phyloP scores from a whole-genome alignment of 1,284 basidiomycete genomes.

The Earliella scabrosa region DNA sequence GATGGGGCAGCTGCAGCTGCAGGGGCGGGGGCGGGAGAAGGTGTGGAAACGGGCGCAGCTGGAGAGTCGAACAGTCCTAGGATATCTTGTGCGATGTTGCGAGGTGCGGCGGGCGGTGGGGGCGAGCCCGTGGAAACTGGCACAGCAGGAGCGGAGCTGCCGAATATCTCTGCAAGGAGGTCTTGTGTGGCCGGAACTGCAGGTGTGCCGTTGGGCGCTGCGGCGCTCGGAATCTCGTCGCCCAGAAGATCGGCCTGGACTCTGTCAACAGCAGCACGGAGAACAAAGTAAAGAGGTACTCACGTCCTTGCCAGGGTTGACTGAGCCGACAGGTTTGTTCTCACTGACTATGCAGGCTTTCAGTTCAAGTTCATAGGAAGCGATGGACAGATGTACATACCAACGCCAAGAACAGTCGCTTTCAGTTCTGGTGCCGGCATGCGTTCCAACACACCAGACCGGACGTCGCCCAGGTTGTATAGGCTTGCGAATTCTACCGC shows the following conservation, averaged over 20 bases:
- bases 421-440: slow-evolving; percentile 99
- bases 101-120: slow-evolving; percentile 49
- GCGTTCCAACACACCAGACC: slow-evolving; percentile 92
- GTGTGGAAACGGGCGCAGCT: slow-evolving; percentile 43
- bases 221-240: slow-evolving; percentile 63
- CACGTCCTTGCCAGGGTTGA: slow-evolving; percentile 77
- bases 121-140: slow-evolving; percentile 41
- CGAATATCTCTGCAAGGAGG: slow-evolving; percentile 94
- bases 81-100: slow-evolving; percentile 85
- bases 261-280: neutral
- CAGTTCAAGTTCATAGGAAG: neutral
- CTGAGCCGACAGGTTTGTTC: slow-evolving; percentile 92
- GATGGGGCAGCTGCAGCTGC: slow-evolving; percentile 29
- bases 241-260: slow-evolving; percentile 47
- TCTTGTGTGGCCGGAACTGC: slow-evolving; percentile 81
- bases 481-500: slow-evolving; percentile 94
- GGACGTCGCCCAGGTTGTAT: slow-evolving; percentile 75
- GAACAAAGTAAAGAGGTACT: slow-evolving; percentile 14
- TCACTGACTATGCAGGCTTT: slow-evolving; percentile 73
- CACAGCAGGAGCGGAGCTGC: slow-evolving; percentile 52
- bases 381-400: slow-evolving; percentile 51
- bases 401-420: slow-evolving; percentile 90
- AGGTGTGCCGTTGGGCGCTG: slow-evolving; percentile 37
- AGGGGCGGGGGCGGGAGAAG: slow-evolving; percentile 41
- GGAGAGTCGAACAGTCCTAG: slow-evolving; percentile 82